A percentile compares a stretch with the other conserved stretches of the same genome.
Conservation (phyloP, 345 rosid species). For the Eucalyptus marginata region DNA sequence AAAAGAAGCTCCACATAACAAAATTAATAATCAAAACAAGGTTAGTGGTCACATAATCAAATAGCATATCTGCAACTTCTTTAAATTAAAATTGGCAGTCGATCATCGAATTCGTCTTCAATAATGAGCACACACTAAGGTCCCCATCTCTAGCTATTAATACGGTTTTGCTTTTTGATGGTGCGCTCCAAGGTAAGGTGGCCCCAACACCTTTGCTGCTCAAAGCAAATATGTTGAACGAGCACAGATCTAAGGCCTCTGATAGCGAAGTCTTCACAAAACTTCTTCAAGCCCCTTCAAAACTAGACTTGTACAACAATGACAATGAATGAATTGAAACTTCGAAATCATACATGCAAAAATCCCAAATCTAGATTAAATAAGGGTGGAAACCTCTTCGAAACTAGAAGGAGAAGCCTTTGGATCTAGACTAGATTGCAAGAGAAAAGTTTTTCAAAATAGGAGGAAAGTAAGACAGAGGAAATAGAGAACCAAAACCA, state of each 20-base stretch:
- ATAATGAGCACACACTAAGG: not conserved
- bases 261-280: not conserved
- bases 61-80: too few species aligned
- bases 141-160: not conserved
- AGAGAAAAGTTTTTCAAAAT: too few species aligned
- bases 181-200: not conserved
- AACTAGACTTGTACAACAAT: not conserved
- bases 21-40: too few species aligned
- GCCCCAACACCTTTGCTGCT: too few species aligned
- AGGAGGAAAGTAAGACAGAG: not conserved
- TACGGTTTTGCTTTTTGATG: too few species aligned
- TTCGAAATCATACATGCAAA: not conserved
- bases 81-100: too few species aligned
- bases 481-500: not conserved
- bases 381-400: not conserved
- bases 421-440: too few species aligned
- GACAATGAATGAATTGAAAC: fast-evolving
- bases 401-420: not conserved
- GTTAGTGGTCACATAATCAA: too few species aligned
- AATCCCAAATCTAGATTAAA: not conserved
- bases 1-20: not conserved
- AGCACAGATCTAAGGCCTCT: not conserved
- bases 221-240: too few species aligned
- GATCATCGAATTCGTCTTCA: fast-evolving
- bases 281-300: not conserved